These are phyloP conservation scores for Pisolithus sp. DNA, from an alignment of 768 basidiomycete species.

Conservation along the genomic window DNA sequence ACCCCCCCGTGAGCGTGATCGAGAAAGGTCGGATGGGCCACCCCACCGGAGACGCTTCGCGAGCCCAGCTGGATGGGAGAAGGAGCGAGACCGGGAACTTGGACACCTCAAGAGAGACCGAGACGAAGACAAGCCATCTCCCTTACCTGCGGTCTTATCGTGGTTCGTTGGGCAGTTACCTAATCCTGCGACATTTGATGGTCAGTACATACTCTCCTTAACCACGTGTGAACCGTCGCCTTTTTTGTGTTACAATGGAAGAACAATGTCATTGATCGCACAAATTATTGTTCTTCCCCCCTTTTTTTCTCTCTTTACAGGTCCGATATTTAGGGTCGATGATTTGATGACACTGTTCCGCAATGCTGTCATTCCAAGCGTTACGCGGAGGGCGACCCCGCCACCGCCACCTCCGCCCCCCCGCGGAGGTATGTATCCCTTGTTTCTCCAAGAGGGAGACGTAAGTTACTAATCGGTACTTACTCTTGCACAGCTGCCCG, in stretches of 20 bases:
- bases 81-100: constrained; percentile 38
- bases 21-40: constrained; percentile 34
- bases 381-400: constrained; percentile 41
- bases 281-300: neutral
- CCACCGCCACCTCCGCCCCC: constrained; percentile 51
- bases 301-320: constrained; percentile 32
- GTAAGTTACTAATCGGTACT: constrained; percentile 3
- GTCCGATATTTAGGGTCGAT: constrained; percentile 85
- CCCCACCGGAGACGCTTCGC: constrained; percentile 34
- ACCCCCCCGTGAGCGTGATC: constrained; percentile 46
- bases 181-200: constrained; percentile 69
- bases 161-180: constrained; percentile 86
- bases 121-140: constrained; percentile 43
- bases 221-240: neutral
- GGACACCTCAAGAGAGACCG: constrained; percentile 35
- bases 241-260: constrained; percentile 6
- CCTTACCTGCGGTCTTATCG: constrained; percentile 56
- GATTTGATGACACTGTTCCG: constrained; percentile 84
- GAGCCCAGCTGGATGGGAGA: constrained; percentile 37
- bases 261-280: constrained; percentile 9
- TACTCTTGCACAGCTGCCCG: constrained; percentile 42
- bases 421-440: constrained; percentile 25
- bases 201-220: constrained; percentile 37
- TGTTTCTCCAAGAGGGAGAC: neutral
- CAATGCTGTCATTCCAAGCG: constrained; percentile 74